These are phyloP conservation scores for Nissolia schottii DNA, from an alignment of 306 rosid genomes.

Conservation along the genomic window DNA sequence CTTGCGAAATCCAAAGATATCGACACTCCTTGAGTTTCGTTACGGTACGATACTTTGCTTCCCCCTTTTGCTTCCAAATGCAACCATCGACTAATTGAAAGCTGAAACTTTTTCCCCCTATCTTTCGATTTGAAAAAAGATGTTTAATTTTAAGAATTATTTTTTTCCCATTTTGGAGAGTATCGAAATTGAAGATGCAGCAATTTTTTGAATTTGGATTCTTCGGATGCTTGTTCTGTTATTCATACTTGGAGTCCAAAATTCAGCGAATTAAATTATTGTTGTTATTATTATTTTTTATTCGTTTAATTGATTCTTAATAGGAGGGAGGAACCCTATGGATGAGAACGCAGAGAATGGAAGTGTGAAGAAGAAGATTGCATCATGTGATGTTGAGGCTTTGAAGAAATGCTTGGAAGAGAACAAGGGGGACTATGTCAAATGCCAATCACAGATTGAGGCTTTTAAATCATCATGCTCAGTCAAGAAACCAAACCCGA, in stretches of 20 bases:
- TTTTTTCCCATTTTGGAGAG: background rate
- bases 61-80: background rate
- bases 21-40: background rate
- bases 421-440: conserved; percentile 72
- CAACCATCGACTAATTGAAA: background rate
- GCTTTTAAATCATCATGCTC: conserved; percentile 79
- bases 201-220: background rate
- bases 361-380: conserved; percentile 39
- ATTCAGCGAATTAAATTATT: background rate
- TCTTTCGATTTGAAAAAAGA: background rate
- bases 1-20: background rate
- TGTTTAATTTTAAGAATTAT: background rate
- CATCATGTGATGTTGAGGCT: conserved; percentile 80
- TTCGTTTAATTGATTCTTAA: background rate
- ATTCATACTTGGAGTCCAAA: conserved; percentile 1
- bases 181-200: background rate
- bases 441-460: conserved; percentile 76
- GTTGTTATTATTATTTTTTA: background rate
- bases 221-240: background rate
- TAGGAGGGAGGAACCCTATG: conserved; percentile 36
- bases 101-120: background rate
- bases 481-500: conserved; percentile 45
- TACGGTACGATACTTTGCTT: conserved; percentile 9
- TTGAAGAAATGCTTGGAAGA: conserved; percentile 85
- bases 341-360: conserved; percentile 35